Base-by-base conservation (phyloP, 2,329 filamentous ascomycete species). In the Fusarium foetens region DNA sequence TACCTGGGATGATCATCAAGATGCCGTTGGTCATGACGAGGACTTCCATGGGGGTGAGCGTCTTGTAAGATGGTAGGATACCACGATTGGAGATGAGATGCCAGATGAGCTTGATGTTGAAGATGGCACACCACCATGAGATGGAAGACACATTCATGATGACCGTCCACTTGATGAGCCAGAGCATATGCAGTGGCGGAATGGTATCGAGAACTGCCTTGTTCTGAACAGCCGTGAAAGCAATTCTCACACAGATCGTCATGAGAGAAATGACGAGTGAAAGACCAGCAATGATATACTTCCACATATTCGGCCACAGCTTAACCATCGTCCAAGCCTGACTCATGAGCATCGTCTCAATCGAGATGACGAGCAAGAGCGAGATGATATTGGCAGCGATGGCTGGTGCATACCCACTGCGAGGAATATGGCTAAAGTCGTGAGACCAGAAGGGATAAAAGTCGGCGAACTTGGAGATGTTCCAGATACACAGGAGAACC, bases 361-460 rank as follows among this genome's bases (percentile, higher is more conserved):
- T 79, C 25, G 85, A 77, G 11, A 86, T 74, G 49, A 85, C 79
- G 54, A 88, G 80, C 6, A 86, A 77, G 35, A 86, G 73, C 9
- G 82, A 82, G 58, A 86, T 77, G 25, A 80, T 79, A 25, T 83
- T 85, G 12, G 81, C 82, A 1, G 80, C 80, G 7, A 84, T 79
- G 68, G 80, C 84, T 51, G 75, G 73, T 48, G 76, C 64, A 66
- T 80, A 83, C 71, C 84, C 83, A 33, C 31, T 46, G 1, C 35
- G 41, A 1, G 84, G 80, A 23, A 93, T 84, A 6, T 78, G 77
- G 5, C 82, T 83, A 65, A 82, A 87, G 81, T 94, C 91, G 7
- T 76, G 79, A 6, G 87, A 80, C 77, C 90, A 88, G 70, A 86
- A 81, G 27, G 86, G 81, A 79, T 94, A 94, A 62, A 91, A 86